Base-by-base conservation (phyloP, 306 rosid genomes). In the Astragalus membranaceus region DNA sequence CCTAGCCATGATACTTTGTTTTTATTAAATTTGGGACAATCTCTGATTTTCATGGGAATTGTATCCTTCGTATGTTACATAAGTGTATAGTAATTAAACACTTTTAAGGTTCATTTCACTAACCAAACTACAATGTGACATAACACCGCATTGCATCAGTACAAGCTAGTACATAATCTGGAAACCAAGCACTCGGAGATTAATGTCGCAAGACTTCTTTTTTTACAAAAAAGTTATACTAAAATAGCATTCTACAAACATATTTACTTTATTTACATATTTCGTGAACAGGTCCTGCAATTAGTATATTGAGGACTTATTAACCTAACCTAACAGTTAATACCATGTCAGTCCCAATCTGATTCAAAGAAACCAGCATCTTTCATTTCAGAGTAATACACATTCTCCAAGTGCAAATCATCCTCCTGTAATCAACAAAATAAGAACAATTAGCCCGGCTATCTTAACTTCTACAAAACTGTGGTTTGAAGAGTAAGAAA, bases 311-410 rank as follows among this genome's bases (percentile, higher is more conserved):
- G 70, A 52, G 69, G 74, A 67, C 60, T 71, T 46, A 59, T 74
- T 67, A 54, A 30, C 32, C 75, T 46, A 67, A 68, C 8, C 65
- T 64, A 70, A 54, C 54, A 37, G 30, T 16, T 55, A 51, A 58
- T 29, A 41, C 46, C 50, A 44, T 73, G 55, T 88, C 83, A 86
- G 48, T 93, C 88, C 98, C 98, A 93, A 70, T 84, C 94, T 5
- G 88, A 73, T 77, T 90, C 97, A 26, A 90, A 93, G 85, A 90
- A 93, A 67, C 98, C 96, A 29, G 98, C 94, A 78, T 93, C 98
- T 86, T 90, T 93, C 98, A 93, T 93, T 77, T 93, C 97, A 11
- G 97, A 93, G 78, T 93, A 93, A 76, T 93, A 88, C 17, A 85
- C 89, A 75, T 85, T 88, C 69, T 93, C 98, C 86, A 93, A 85